Evolutionary conservation across 2,329 filamentous ascomycete genomes (phyloP).

Genomic region (Clonostachys rhizophaga): DNA sequence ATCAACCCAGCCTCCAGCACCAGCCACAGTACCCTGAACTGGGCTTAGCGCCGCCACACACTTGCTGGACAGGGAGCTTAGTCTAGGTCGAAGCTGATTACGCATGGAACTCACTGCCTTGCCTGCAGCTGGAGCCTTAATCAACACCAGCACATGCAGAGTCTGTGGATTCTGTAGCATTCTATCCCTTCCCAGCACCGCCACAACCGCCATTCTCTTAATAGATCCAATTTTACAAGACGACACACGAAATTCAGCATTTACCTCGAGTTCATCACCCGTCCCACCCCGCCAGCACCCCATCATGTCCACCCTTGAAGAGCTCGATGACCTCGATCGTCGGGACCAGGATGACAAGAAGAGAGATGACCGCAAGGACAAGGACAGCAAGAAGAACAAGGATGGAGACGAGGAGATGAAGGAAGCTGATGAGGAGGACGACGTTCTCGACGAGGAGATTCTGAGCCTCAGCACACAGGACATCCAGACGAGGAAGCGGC

Average conservation of each 20-base stretch:
- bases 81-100: slow-evolving; percentile 7
- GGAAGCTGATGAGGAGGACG: slow-evolving; percentile 56
- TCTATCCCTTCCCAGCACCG: no score
- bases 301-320: slow-evolving; percentile 84
- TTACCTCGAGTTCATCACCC: background rate
- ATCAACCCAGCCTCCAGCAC: slow-evolving; percentile 1
- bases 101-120: slow-evolving; percentile 14
- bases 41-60: slow-evolving; percentile 1
- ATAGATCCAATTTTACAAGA: background rate
- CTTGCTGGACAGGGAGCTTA: background rate
- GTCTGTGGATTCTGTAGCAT: no score
- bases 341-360: slow-evolving; percentile 69
- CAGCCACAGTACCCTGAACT: background rate
- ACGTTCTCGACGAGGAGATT: slow-evolving; percentile 89
- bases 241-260: background rate
- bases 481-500: slow-evolving; percentile 82
- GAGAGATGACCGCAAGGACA: slow-evolving; percentile 23
- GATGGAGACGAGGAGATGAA: slow-evolving; percentile 78
- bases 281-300: slow-evolving; percentile 3
- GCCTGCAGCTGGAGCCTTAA: background rate
- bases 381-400: slow-evolving; percentile 37
- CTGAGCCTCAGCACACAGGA: slow-evolving; percentile 90
- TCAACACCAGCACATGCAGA: no score
- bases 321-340: slow-evolving; percentile 84
- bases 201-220: no score